Evolutionary conservation across 1,284 basidiomycete genomes (phyloP).

Genomic region (Inonotus hispidus): DNA sequence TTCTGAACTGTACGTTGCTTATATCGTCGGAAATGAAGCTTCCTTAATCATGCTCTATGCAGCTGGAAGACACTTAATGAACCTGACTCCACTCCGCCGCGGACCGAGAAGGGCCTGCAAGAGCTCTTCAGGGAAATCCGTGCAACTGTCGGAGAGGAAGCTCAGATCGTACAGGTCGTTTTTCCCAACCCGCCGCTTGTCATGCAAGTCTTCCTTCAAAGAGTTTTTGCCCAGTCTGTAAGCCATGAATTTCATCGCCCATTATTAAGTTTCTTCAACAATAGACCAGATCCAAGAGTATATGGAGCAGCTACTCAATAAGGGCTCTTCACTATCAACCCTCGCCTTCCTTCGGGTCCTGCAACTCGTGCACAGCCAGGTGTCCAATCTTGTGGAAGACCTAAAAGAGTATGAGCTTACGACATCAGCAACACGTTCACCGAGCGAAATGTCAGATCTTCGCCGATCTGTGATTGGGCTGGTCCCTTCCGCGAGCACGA

Average conservation of each 20-base stretch:
- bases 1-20: constrained; percentile 47
- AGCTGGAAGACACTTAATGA: constrained; percentile 83
- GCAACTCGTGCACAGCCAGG: constrained; percentile 82
- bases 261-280: background rate
- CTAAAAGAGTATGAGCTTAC: constrained; percentile 89
- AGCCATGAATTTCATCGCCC: constrained; percentile 26
- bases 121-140: constrained; percentile 87
- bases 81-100: constrained; percentile 76
- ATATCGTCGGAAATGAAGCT: constrained; percentile 1
- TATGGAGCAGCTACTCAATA: constrained; percentile 79
- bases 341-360: constrained; percentile 90
- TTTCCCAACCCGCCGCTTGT: constrained; percentile 97
- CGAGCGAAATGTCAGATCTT: constrained; percentile 56
- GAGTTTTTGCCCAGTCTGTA: constrained; percentile 97
- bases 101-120: constrained; percentile 72
- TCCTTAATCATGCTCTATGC: constrained; percentile 15
- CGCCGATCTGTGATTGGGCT: constrained; percentile 46
- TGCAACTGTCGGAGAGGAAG: constrained; percentile 89
- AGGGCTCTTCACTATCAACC: constrained; percentile 72
- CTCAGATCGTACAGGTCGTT: constrained; percentile 97
- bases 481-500: constrained; percentile 43
- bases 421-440: constrained; percentile 53
- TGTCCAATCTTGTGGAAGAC: constrained; percentile 82
- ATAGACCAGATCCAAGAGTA: constrained; percentile 85
- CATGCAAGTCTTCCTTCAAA: constrained; percentile 97